Evolutionary conservation across 805 yeast species (phyloP).

Genomic region (Saccharomycopsis vini): DNA sequence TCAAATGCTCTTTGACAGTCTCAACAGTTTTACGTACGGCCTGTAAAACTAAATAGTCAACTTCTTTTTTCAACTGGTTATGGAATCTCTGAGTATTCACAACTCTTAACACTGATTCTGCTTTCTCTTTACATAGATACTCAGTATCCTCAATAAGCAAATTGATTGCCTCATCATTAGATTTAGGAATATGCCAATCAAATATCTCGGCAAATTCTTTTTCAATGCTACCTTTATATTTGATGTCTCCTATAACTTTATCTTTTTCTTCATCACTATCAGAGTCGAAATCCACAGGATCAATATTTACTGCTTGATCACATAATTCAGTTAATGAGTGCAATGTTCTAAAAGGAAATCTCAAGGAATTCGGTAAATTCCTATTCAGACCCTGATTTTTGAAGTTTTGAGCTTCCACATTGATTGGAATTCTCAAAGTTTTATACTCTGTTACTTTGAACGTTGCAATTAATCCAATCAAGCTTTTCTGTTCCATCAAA

Average conservation of each 20-base stretch:
- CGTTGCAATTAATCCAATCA: slow-evolving; percentile 33
- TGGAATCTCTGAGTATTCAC: slow-evolving; percentile 66
- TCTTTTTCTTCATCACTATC: background rate
- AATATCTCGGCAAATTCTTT: slow-evolving; percentile 8
- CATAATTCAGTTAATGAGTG: slow-evolving; percentile 53
- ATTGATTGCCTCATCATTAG: slow-evolving; percentile 58
- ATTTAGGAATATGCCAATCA: slow-evolving; percentile 36
- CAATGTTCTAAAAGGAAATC: slow-evolving; percentile 58
- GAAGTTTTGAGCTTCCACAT: slow-evolving; percentile 1
- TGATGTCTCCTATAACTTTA: no score
- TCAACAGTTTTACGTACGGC: slow-evolving; percentile 55
- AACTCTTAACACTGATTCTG: slow-evolving; percentile 60
- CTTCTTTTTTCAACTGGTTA: slow-evolving; percentile 68
- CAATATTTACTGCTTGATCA: slow-evolving; percentile 65
- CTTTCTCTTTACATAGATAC: slow-evolving; percentile 48
- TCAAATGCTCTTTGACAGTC: slow-evolving; percentile 6
- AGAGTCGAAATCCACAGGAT: slow-evolving; percentile 49
- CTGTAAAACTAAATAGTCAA: slow-evolving; percentile 56
- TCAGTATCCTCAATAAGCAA: slow-evolving; percentile 62
- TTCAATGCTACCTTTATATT: background rate
- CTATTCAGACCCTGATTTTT: background rate
- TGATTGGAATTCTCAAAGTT: slow-evolving; percentile 41
- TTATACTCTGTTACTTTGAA: slow-evolving; percentile 40
- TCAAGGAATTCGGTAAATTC: slow-evolving; percentile 16
- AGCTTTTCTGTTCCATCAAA: slow-evolving; percentile 57